phyloP scores from a whole-genome alignment of 2,329 filamentous ascomycete species.

The Paecilomyces variotii region DNA sequence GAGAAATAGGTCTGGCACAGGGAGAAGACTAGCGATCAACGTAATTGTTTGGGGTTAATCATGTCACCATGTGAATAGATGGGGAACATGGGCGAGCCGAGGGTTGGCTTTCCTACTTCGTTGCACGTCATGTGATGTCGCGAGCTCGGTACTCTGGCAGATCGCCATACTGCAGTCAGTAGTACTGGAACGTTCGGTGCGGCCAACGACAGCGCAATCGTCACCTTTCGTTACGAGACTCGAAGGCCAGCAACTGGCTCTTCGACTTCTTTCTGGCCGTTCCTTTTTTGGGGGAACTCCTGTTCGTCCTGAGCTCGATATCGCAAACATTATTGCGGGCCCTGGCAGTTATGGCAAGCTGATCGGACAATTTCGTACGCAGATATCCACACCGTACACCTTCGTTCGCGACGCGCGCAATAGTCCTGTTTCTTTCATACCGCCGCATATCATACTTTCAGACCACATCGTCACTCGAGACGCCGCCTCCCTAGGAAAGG shows the following conservation, averaged over 20 bases:
- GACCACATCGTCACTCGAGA: background rate
- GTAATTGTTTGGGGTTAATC: background rate
- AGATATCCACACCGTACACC: background rate
- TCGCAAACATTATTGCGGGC: background rate
- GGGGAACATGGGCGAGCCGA: background rate
- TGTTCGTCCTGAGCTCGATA: background rate
- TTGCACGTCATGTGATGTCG: background rate
- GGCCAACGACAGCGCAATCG: background rate
- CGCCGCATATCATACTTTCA: background rate
- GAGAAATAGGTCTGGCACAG: background rate
- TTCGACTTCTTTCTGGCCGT: background rate
- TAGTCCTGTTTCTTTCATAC: background rate
- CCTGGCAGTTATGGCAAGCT: background rate
- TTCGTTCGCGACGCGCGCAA: background rate
- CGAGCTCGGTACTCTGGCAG: background rate
- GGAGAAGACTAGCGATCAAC: background rate
- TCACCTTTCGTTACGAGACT: background rate
- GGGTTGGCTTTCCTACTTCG: background rate
- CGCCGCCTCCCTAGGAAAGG: background rate
- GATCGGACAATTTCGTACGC: background rate
- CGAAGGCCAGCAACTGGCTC: background rate
- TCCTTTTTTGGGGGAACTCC: background rate
- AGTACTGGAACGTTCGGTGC: background rate
- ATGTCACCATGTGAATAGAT: background rate
- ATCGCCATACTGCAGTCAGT: background rate